Evolutionary conservation across 2,329 filamentous ascomycete species (phyloP), one percentile per base, ranked within the genome.

Genomic region (Diplodia seriata): DNA sequence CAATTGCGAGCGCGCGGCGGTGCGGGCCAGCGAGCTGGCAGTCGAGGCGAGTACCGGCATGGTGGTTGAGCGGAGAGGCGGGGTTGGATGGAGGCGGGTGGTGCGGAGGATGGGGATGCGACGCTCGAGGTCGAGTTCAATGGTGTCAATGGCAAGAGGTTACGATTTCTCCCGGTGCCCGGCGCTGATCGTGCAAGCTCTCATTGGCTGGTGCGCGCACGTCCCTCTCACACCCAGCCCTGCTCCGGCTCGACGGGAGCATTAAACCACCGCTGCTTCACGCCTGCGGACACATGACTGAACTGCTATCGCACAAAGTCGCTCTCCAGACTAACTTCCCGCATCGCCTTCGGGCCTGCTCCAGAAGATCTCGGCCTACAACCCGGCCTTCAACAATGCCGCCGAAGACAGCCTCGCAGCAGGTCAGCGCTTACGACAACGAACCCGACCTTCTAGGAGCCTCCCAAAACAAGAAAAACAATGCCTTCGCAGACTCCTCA

Each of bases 31-130:
- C 73, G 80, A 77, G 74, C 80, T 78, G 72, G 82, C 77, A 69
- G 80, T 80, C 75, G 77, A 78, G 72, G 81, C 79, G 76, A 84
- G 79, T 74, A 82, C 78, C 73, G 83, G 82, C 83, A 85, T 85
- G 74, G 59, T 63, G 59, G 76, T 78, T 77, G 75, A 74, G 73
- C 56, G 61, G 69, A 61, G 68, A 68, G 47, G 69, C 55, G 68
- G 71, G 33, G 61, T 64, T 67, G 71, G 63, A 69, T 51, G 67
- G 50, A 56, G 56, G 61, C 70, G 72, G 69, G 67, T 70, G 66
- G 68, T 72, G 70, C 59, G 73, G 69, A 70, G 70, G 70, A 70
- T 73, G 67, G 65, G 70, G 66, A 68, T 63, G 70, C 59, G 55
- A 57, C 64, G 40, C 51, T 65, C 49, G 66, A 65, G 50, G 62